Conservation (phyloP, 305 asterid genomes). For the Solanum hybrid region DNA sequence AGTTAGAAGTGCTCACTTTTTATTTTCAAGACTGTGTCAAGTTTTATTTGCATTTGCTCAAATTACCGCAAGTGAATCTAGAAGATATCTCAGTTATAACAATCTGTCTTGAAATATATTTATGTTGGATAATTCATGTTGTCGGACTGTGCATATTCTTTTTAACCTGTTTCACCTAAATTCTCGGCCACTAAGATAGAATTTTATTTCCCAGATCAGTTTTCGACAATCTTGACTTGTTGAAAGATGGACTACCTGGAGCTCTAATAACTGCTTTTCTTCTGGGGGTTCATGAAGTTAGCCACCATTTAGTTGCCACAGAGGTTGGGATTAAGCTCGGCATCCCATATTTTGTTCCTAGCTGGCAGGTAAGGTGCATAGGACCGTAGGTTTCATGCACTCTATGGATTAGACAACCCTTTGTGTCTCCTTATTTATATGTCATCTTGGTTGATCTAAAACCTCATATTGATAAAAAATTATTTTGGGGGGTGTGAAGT, state of each 20-base stretch:
- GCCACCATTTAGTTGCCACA: slow-evolving; percentile 71
- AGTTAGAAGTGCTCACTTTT: not conserved
- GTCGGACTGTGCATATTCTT: not conserved
- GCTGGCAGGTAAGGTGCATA: slow-evolving; percentile 75
- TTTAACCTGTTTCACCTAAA: not conserved
- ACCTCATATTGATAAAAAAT: not conserved
- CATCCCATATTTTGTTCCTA: slow-evolving; percentile 88
- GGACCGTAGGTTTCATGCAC: slow-evolving; percentile 7
- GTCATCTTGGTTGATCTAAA: not conserved
- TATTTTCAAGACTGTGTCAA: not conserved
- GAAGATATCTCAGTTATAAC: not conserved
- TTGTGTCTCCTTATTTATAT: not conserved
- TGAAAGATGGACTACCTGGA: slow-evolving; percentile 86
- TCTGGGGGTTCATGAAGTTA: slow-evolving; percentile 69
- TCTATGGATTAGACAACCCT: not conserved
- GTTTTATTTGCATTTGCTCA: not conserved
- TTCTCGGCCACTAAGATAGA: not conserved
- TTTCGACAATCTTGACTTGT: slow-evolving; percentile 58
- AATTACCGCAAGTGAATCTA: not conserved
- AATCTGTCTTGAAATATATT: not conserved
- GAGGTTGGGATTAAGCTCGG: slow-evolving; percentile 75
- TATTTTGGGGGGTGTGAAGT: not conserved
- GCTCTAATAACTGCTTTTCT: slow-evolving; percentile 80
- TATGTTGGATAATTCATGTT: not conserved
- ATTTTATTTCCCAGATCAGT: slow-evolving; percentile 46